Conservation (phyloP, 1,284 basidiomycete genomes). For the Ceratobasidium papillatum region DNA sequence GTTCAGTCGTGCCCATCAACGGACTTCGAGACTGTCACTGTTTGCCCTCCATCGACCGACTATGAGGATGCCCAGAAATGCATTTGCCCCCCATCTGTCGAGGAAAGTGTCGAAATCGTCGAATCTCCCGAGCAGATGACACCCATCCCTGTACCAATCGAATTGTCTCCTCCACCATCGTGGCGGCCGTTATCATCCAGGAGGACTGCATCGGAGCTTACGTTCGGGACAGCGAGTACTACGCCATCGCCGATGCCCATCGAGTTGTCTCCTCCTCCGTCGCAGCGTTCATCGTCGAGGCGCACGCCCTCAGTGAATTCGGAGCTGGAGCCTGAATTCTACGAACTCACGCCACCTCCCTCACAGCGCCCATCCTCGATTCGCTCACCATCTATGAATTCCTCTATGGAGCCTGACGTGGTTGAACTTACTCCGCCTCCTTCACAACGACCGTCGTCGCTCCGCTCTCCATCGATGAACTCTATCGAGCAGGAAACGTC, state of each 20-base stretch:
- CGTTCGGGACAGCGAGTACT: background rate
- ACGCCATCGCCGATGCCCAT: constrained; percentile 7
- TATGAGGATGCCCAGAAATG: constrained; percentile 39
- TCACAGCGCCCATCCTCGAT: constrained; percentile 12
- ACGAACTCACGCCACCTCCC: constrained; percentile 11
- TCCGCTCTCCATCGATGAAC: constrained; percentile 25
- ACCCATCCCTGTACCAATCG: background rate
- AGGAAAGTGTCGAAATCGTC: constrained; percentile 6
- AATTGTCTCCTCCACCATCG: background rate
- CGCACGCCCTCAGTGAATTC: constrained; percentile 2
- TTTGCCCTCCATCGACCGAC: constrained; percentile 42
- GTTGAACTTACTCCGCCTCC: constrained; percentile 7
- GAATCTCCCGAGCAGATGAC: background rate
- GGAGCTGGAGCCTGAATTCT: constrained; percentile 4
- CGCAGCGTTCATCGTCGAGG: constrained; percentile 11
- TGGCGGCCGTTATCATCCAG: background rate
- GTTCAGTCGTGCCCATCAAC: constrained; percentile 35
- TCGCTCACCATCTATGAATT: background rate
- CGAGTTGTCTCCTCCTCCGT: constrained; percentile 26
- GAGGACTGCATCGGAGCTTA: background rate
- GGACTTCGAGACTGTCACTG: constrained; percentile 42
- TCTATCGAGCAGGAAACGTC: constrained; percentile 32
- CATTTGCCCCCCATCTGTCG: constrained; percentile 27
- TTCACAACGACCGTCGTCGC: constrained; percentile 16
- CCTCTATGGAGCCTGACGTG: background rate